phyloP scores from a whole-genome alignment of 139 green algal species.

The Chlamydomonas sphaeroides region DNA sequence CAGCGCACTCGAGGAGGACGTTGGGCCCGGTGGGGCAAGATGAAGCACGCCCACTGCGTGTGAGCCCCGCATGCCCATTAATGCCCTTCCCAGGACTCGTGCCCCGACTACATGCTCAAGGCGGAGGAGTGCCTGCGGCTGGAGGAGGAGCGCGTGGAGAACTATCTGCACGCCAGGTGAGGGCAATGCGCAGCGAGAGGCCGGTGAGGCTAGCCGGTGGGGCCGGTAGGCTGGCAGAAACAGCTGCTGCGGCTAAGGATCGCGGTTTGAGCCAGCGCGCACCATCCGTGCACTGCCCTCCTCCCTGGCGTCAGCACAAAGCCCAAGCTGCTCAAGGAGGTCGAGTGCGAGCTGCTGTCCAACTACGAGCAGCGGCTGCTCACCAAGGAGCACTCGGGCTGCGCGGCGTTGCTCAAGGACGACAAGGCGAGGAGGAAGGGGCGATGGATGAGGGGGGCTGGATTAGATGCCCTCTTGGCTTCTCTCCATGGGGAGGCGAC shows the following conservation, averaged over 20 bases:
- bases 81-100: conserved; percentile 93
- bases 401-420: conserved; percentile 88
- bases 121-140: conserved; percentile 86
- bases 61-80: no score
- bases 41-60: no score
- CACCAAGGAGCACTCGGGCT: conserved; percentile 95
- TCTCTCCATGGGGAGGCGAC: no score
- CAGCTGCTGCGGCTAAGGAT: no score
- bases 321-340: conserved; percentile 87
- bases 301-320: no score
- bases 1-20: no score
- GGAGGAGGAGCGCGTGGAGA: conserved; percentile 93
- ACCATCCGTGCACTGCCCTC: no score
- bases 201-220: not conserved
- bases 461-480: no score
- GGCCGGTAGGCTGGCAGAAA: no score
- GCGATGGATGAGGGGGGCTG: not conserved
- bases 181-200: conserved; percentile 62
- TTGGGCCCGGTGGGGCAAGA: no score
- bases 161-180: conserved; percentile 94
- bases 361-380: conserved; percentile 90
- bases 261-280: no score
- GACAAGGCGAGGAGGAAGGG: conserved; percentile 79
- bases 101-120: conserved; percentile 97
- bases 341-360: conserved; percentile 91